These are phyloP conservation scores for Hawksworthiomyces lignivorus DNA, from an alignment of 2,329 filamentous ascomycete species.

Conservation along the genomic window DNA sequence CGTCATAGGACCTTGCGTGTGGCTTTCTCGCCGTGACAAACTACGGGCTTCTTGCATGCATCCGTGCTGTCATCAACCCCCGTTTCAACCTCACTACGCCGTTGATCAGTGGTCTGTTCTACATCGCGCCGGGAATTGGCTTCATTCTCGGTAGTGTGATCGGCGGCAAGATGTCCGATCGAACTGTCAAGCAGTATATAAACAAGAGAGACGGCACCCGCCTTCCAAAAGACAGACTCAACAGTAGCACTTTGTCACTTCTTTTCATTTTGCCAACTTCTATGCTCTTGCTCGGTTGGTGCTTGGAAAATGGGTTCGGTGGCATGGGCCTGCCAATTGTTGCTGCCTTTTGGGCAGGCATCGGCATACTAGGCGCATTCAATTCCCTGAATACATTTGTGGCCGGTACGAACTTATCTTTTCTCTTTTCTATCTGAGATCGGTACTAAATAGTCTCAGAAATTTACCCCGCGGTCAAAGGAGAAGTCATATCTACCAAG, in stretches of 20 bases:
- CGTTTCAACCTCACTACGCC: conserved; percentile 61
- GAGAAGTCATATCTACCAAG: conserved; percentile 13
- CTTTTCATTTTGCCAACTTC: conserved; percentile 50
- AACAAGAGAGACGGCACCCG: conserved; percentile 48
- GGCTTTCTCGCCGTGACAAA: conserved; percentile 63
- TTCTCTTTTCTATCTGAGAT: no score
- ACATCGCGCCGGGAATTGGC: conserved; percentile 63
- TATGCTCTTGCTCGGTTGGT: conserved; percentile 56
- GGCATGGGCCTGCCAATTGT: conserved; percentile 57
- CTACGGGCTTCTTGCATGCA: conserved; percentile 51
- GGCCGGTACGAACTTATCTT: conserved; percentile 5
- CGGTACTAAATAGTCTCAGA: neutral
- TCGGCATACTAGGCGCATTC: conserved; percentile 69
- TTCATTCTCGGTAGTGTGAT: conserved; percentile 63
- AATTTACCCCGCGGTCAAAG: conserved; percentile 4
- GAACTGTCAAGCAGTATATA: conserved; percentile 58
- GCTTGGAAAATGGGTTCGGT: conserved; percentile 40
- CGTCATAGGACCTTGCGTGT: conserved; percentile 25
- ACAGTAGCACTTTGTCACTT: conserved; percentile 49
- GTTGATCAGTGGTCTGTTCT: conserved; percentile 63
- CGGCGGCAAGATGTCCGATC: conserved; percentile 65
- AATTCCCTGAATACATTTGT: conserved; percentile 62
- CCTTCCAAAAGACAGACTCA: conserved; percentile 61
- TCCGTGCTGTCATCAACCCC: conserved; percentile 67
- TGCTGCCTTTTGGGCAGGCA: conserved; percentile 66